Percentiles rank a stretch among this genome's conserved stretches.
Evolutionary conservation across 345 rosid species (phyloP).

Genomic region (Barbarea vulgaris): DNA sequence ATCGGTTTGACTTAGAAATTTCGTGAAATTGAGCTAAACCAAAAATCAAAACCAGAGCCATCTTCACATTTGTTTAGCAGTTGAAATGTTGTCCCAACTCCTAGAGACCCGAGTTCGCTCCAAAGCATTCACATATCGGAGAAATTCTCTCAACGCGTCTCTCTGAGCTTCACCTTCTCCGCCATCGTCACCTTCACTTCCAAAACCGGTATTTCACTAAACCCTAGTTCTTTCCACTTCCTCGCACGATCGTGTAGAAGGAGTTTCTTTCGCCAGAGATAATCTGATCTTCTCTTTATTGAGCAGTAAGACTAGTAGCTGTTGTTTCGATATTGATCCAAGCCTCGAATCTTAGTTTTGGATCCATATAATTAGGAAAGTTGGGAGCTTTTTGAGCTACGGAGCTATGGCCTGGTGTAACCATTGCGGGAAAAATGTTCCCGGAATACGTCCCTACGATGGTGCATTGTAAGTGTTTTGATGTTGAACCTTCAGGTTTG

Average conservation of each 20-base stretch:
- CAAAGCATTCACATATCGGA: background rate
- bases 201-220: constrained; percentile 6
- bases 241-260: constrained; percentile 11
- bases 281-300: background rate
- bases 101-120: constrained; percentile 20
- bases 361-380: constrained; percentile 3
- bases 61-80: background rate
- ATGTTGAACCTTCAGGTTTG: background rate
- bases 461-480: constrained; percentile 37
- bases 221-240: constrained; percentile 17
- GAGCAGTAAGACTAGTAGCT: background rate
- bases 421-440: constrained; percentile 30
- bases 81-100: background rate
- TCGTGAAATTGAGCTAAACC: constrained; percentile 9
- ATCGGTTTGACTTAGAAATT: background rate
- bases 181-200: background rate
- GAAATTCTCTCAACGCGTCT: constrained; percentile 7
- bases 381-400: constrained; percentile 10
- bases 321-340: constrained; percentile 16
- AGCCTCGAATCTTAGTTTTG: background rate
- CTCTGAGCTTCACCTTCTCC: constrained; percentile 16
- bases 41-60: background rate
- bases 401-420: constrained; percentile 43
- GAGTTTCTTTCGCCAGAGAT: background rate
- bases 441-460: constrained; percentile 39